A percentile compares a stretch with the other conserved stretches of the same genome.
These are phyloP conservation scores for Lagerstroemia speciosa DNA, from an alignment of 345 rosid species.

Conservation along the genomic window DNA sequence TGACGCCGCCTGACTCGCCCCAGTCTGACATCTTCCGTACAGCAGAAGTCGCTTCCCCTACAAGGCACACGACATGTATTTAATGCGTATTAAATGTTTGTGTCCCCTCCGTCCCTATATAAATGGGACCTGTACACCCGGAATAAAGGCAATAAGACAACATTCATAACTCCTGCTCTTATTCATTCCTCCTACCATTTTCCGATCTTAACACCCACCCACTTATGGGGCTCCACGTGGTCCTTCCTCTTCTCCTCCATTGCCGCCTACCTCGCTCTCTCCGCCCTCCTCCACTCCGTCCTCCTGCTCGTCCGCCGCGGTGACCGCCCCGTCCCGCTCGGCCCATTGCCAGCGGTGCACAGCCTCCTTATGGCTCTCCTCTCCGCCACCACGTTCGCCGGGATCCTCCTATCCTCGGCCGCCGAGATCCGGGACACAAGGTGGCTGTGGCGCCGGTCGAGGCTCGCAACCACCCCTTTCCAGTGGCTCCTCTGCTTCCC, in stretches of 20 bases:
- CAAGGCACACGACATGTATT: no score
- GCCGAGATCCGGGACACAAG: constrained; percentile 77
- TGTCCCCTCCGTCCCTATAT: no score
- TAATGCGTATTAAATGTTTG: no score
- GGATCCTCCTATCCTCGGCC: constrained; percentile 75
- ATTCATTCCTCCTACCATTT: no score
- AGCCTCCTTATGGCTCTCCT: constrained; percentile 59
- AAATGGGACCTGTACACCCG: no score
- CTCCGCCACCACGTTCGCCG: constrained; percentile 61
- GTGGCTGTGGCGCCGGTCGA: constrained; percentile 62
- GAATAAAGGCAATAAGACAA: no score
- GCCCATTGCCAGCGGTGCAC: constrained; percentile 65
- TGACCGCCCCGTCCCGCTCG: constrained; percentile 41
- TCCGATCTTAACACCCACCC: no score
- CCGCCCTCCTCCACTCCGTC: constrained; percentile 42
- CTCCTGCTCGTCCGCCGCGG: constrained; percentile 27
- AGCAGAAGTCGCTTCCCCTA: no score
- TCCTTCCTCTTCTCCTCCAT: constrained; percentile 62
- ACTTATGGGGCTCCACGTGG: constrained; percentile 93
- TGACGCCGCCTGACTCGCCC: no score
- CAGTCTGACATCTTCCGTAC: no score
- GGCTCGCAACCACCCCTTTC: constrained; percentile 46
- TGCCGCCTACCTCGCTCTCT: constrained; percentile 38
- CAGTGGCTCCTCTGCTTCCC: constrained; percentile 97
- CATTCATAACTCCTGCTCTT: no score